Evolutionary conservation across 805 yeast species (phyloP).

Genomic region (Candida stauntonica): DNA sequence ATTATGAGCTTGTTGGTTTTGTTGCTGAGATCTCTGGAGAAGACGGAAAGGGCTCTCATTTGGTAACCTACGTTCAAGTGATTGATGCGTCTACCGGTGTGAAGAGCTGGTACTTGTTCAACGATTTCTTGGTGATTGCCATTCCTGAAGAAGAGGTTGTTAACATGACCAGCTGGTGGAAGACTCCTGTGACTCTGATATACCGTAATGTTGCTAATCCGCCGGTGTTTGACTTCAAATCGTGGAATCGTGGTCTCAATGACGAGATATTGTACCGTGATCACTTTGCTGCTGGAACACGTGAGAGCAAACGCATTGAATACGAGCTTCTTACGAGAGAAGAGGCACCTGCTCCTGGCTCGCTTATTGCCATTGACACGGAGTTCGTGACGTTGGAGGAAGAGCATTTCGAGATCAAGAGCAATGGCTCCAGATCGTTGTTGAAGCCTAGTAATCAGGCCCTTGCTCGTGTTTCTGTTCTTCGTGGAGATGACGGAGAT

Average conservation of each 20-base stretch:
- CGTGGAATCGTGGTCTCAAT: slow-evolving; percentile 51
- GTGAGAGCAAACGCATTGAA: slow-evolving; percentile 55
- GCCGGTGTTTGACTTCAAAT: slow-evolving; percentile 40
- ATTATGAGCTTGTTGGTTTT: slow-evolving; percentile 63
- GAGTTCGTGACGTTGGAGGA: slow-evolving; percentile 84
- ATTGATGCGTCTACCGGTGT: slow-evolving; percentile 29
- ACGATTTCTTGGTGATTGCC: slow-evolving; percentile 82
- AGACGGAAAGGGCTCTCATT: slow-evolving; percentile 48
- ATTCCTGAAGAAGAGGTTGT: slow-evolving; percentile 75
- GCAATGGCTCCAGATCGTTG: slow-evolving; percentile 64
- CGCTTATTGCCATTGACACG: slow-evolving; percentile 90
- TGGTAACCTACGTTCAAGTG: slow-evolving; percentile 55
- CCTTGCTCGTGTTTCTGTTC: slow-evolving; percentile 83
- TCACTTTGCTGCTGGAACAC: slow-evolving; percentile 62
- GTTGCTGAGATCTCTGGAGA: slow-evolving; percentile 54
- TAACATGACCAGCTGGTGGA: slow-evolving; percentile 72
- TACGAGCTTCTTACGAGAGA: slow-evolving; percentile 61
- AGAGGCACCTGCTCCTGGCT: slow-evolving; percentile 73
- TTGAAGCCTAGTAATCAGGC: slow-evolving; percentile 73
- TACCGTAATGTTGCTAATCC: slow-evolving; percentile 50
- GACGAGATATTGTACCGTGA: slow-evolving; percentile 68
- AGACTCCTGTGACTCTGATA: slow-evolving; percentile 67
- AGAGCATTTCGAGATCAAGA: slow-evolving; percentile 73
- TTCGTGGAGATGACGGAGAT: slow-evolving; percentile 67
- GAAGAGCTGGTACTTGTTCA: slow-evolving; percentile 73